Conservation (phyloP, 176 grass and related monocot genomes). For the Eragrostis nindensis region DNA sequence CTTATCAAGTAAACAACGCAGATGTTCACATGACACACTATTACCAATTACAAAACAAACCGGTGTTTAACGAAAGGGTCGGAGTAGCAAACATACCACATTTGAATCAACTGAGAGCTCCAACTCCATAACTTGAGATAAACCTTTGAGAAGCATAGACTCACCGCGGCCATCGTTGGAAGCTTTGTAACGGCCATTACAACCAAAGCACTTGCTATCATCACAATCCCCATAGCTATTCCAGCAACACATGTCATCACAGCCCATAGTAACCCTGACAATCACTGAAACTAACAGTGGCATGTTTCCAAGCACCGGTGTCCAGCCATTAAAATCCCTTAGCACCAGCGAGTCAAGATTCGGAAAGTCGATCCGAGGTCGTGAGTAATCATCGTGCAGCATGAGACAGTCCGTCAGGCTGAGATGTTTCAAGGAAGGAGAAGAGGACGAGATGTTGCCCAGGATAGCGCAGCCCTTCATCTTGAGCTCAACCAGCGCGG, state of each 20-base stretch:
- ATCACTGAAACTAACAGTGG: neutral
- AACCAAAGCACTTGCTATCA: no score
- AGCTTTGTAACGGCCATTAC: no score
- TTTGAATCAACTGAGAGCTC: neutral
- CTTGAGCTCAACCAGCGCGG: neutral
- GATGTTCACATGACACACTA: no score
- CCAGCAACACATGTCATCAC: neutral
- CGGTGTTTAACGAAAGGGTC: neutral
- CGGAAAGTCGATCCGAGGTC: neutral
- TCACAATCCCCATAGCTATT: neutral
- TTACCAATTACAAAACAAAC: no score
- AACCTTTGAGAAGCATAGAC: conserved; percentile 1
- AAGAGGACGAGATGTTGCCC: neutral
- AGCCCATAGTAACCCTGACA: neutral
- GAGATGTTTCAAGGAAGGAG: conserved; percentile 16
- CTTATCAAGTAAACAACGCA: no score
- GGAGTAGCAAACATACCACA: neutral
- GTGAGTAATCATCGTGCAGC: neutral
- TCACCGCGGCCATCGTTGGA: neutral
- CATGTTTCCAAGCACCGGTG: neutral
- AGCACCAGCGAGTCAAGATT: neutral
- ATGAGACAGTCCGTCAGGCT: neutral
- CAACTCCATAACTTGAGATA: neutral
- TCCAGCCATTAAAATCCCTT: neutral
- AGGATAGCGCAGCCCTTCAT: neutral